Evolutionary conservation across 2,329 filamentous ascomycete species (phyloP).

Genomic region (Neurospora crassa): DNA sequence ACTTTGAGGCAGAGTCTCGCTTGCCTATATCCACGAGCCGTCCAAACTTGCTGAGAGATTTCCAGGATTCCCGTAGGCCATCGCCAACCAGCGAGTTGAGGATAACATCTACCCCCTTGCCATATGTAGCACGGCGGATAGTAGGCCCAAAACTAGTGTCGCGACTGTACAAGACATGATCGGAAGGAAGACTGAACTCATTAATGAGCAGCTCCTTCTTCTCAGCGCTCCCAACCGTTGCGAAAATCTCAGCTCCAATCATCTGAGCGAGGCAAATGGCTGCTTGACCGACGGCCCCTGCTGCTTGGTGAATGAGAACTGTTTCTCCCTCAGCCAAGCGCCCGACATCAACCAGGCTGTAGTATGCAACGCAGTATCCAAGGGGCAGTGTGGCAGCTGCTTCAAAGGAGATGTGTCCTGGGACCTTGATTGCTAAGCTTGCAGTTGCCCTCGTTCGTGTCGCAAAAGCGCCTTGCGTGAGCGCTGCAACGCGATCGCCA

Average conservation of each 20-base stretch:
- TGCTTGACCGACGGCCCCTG: constrained; percentile 30
- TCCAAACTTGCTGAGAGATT: constrained; percentile 33
- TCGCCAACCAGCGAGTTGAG: constrained; percentile 35
- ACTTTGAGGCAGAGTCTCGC: constrained; percentile 29
- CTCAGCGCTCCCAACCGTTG: constrained; percentile 29
- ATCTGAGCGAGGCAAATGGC: constrained; percentile 29
- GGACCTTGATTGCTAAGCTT: constrained; percentile 25
- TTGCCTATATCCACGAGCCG: constrained; percentile 36
- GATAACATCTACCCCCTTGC: constrained; percentile 28
- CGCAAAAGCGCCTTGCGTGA: constrained; percentile 25
- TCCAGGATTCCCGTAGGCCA: constrained; percentile 31
- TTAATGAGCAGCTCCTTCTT: constrained; percentile 30
- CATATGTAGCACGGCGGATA: constrained; percentile 20
- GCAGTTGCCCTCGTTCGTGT: constrained; percentile 23
- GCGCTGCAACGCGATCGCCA: constrained; percentile 28
- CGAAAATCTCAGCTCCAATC: constrained; percentile 31
- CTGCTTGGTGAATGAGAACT: constrained; percentile 30
- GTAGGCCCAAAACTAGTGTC: constrained; percentile 23
- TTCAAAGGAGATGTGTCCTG: constrained; percentile 26
- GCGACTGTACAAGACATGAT: constrained; percentile 27
- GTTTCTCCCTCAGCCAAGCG: constrained; percentile 28
- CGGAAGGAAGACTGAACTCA: constrained; percentile 27
- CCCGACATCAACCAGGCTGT: constrained; percentile 29
- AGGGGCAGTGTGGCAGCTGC: constrained; percentile 31
- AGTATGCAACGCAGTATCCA: constrained; percentile 31